Base-by-base conservation (phyloP, 1,139 yeast genomes). In the Pichia sp. region DNA sequence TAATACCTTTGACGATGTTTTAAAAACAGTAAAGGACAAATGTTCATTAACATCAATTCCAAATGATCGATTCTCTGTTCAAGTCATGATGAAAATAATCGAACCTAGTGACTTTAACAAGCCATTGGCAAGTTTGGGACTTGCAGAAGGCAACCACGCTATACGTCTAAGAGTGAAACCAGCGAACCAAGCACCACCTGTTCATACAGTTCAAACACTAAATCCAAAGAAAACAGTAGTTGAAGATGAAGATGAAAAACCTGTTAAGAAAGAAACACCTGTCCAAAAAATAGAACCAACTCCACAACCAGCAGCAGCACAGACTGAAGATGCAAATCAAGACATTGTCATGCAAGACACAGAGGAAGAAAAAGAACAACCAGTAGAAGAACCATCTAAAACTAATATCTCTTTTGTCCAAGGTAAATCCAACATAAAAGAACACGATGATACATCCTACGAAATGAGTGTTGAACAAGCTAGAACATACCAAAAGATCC, bases 391-490 rank as follows among this genome's bases (percentile, higher is more conserved):
- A 20, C 27, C 27, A 3, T 10, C 19, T n/a, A 21, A 24, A 3
- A 38, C 24, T 17, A 30, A 38, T 4, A 38, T 38, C 10, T 27
- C 31, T 10, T 38, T 21, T 31, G 15, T 38, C 17, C 33, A 38
- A 8, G 19, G 21, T 14, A 15, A 14, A 17, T 18, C 33, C 2
- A 21, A 33, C 12, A 19, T 17, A n/a, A 22, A 17, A 17, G 33
- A 27, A 22, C 8, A 46, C 8, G 62, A 59, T 19, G 64, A 60
- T 12, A 48, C 57, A 3, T 48, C 46, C 1, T 59, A 60, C 40
- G 65, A 61, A 8, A 47, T 61, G 50, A 53, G 59, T 2, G 46
- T 61, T 7, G 61, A 58, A 7, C 66, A 62, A 43, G 64, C 65
- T 0, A 47, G 50, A 22, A 36, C 48, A 9, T 62, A 62, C 38